Evolutionary conservation across 257 asterid genomes (phyloP), one percentile per base, ranked within the genome.

Genomic region (Fraxinus cuspidata): DNA sequence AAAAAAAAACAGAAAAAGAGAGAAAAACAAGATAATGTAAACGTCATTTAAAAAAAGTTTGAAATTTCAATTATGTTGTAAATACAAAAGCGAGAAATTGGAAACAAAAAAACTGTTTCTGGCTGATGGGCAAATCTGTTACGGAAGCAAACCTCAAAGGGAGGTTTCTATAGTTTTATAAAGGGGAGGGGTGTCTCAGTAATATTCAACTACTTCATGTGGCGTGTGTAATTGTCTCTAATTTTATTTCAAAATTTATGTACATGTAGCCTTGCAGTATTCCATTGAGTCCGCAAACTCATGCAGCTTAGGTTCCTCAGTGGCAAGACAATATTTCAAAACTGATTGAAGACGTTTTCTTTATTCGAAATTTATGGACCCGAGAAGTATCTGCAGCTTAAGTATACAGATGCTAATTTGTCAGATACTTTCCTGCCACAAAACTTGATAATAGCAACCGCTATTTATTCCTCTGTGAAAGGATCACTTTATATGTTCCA

Each of bases 301-400:
- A 2, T 7, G 66, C 13, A 58, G 66, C 66, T 13, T 27, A 25
- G 67, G 74, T 51, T 49, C 70, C 60, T 51, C 29, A 68, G 35
- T 19, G 18, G 66, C 42, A 35, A 70, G 37, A 16, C 37, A 31
- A 25, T 37, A 25, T 49, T 58, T 65, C 34, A 10, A 70, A 47
- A 47, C n/a, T 47, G 58, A 80, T 40, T 75, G 21, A 58, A n/a
- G 49, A 51, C 78, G 47, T 68, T 72, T 19, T 9, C 3, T 70
- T 37, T 56, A 72, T 64, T 35, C 71, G 11, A 68, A 21, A 19
- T 60, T 53, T 40, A 58, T 58, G 75, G 63, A 34, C 58, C 51
- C 65, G 16, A 64, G 44, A 66, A 65, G 19, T 23, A 56, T 29
- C 21, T 56, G 28, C 28, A 19, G 66, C 66, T 56, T 0, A 63